Evolutionary conservation across 257 asterid genomes (phyloP).

Genomic region (Solanum bulbocastanum): DNA sequence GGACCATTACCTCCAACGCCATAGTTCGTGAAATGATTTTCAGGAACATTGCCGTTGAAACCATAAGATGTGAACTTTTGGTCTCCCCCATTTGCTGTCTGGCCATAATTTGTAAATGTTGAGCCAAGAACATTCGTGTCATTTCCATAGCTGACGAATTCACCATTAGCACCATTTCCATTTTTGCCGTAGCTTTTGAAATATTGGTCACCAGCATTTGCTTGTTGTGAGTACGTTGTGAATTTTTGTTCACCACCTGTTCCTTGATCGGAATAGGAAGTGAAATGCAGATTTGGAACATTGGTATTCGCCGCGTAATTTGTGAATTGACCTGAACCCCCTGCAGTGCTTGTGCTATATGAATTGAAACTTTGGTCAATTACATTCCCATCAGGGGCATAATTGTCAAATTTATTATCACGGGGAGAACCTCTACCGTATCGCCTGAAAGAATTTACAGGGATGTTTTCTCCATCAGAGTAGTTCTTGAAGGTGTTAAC

Average conservation of each 20-base stretch:
- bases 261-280: constrained; percentile 51
- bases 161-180: constrained; percentile 51
- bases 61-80: constrained; percentile 65
- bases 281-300: constrained; percentile 46
- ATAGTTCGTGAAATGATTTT: constrained; percentile 48
- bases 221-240: constrained; percentile 20
- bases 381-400: constrained; percentile 39
- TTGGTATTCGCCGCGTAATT: constrained; percentile 28
- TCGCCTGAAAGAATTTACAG: constrained; percentile 48
- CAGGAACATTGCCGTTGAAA: constrained; percentile 36
- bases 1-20: constrained; percentile 51
- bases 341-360: constrained; percentile 51
- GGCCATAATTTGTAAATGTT: constrained; percentile 56
- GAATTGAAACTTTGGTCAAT: constrained; percentile 60
- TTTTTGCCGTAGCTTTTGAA: constrained; percentile 67
- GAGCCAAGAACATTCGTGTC: constrained; percentile 60
- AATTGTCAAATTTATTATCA: constrained; percentile 36
- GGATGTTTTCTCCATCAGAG: constrained; percentile 28
- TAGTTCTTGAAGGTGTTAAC: constrained; percentile 44
- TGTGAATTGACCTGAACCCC: constrained; percentile 50
- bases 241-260: constrained; percentile 48
- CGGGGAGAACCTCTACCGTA: constrained; percentile 71
- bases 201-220: constrained; percentile 53
- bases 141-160: constrained; percentile 50
- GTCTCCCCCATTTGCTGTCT: constrained; percentile 31